phyloP scores from a whole-genome alignment of 2,329 filamentous ascomycete species.

The Cladosporium sp. region DNA sequence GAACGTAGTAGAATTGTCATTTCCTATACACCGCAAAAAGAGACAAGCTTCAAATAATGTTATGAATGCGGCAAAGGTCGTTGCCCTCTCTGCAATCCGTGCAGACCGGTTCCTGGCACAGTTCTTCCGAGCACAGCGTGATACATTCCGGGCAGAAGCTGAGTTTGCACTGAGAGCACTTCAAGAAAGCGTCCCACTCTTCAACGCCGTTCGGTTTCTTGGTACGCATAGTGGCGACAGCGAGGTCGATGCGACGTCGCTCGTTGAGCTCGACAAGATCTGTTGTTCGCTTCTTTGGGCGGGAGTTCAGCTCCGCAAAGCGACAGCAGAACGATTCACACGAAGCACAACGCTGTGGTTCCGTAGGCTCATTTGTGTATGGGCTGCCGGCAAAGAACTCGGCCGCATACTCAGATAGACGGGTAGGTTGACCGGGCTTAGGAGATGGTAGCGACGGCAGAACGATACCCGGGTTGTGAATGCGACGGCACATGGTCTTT shows the following conservation, averaged over 20 bases:
- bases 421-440: background rate
- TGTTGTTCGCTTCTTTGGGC: constrained; percentile 7
- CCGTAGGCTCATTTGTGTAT: constrained; percentile 2
- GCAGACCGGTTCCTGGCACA: constrained; percentile 10
- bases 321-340: constrained; percentile 18
- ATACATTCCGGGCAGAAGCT: constrained; percentile 9
- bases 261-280: constrained; percentile 2
- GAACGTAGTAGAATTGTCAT: background rate
- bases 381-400: constrained; percentile 5
- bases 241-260: background rate
- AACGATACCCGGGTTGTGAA: constrained; percentile 8
- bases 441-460: constrained; percentile 1
- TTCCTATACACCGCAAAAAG: too few relatives aligned
- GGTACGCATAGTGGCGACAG: background rate
- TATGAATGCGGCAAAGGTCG: constrained; percentile 9
- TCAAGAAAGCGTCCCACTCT: constrained; percentile 18
- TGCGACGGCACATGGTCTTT: constrained; percentile 18
- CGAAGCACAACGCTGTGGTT: constrained; percentile 14
- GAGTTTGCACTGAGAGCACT: constrained; percentile 18
- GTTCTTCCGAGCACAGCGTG: constrained; percentile 1
- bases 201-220: constrained; percentile 18
- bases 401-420: background rate
- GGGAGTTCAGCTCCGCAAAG: constrained; percentile 1
- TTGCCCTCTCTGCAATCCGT: background rate
- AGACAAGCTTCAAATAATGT: background rate